Conservation (phyloP, 2,329 filamentous ascomycete genomes). For the Penicillium olsonii region DNA sequence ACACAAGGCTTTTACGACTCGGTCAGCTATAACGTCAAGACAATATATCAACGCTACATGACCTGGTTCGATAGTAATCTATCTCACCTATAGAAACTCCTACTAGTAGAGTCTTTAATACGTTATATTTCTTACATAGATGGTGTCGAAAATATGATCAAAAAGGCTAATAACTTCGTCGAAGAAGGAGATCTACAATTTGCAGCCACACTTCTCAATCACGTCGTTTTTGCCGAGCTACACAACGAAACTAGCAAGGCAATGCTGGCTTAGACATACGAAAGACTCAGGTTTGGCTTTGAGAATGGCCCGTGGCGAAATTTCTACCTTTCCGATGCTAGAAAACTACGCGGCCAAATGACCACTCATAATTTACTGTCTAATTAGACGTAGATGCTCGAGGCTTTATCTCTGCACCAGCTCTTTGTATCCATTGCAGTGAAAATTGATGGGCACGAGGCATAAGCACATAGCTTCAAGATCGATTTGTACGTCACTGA, state of each 20-base stretch:
- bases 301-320: slow-evolving; percentile 48
- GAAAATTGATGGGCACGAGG: background rate
- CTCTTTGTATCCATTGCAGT: slow-evolving; percentile 6
- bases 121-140: slow-evolving; percentile 43
- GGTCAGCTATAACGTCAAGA: slow-evolving; percentile 44
- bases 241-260: slow-evolving; percentile 19
- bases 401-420: slow-evolving; percentile 6
- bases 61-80: slow-evolving; percentile 36
- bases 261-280: slow-evolving; percentile 35
- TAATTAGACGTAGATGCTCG: background rate
- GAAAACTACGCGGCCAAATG: slow-evolving; percentile 23
- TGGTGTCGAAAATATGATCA: slow-evolving; percentile 32
- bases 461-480: slow-evolving; percentile 10
- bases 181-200: slow-evolving; percentile 39
- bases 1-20: slow-evolving; percentile 41
- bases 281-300: slow-evolving; percentile 37
- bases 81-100: slow-evolving; percentile 38
- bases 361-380: slow-evolving; percentile 1
- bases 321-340: slow-evolving; percentile 39
- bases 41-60: slow-evolving; percentile 37
- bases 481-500: slow-evolving; percentile 21
- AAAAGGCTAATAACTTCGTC: slow-evolving; percentile 31
- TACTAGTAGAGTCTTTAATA: slow-evolving; percentile 38
- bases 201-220: slow-evolving; percentile 41
- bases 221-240: slow-evolving; percentile 38